phyloP scores from a whole-genome alignment of 345 rosid genomes.

The Citrus mangshanensis region DNA sequence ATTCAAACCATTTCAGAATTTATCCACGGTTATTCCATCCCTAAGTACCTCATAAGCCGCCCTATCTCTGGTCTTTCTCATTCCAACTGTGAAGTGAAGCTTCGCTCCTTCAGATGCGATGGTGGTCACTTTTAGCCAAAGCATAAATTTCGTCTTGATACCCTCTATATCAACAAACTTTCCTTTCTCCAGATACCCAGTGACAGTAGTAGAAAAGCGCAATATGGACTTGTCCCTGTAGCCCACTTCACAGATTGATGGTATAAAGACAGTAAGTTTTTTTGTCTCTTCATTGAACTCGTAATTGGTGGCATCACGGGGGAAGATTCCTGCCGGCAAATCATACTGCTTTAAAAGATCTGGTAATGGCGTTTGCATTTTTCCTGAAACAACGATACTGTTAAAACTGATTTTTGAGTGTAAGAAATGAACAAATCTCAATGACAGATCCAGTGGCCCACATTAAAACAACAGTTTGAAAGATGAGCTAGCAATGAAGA shows the following conservation, averaged over 20 bases:
- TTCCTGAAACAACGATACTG: constrained; percentile 40
- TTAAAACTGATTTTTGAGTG: neutral
- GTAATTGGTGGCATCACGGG: constrained; percentile 89
- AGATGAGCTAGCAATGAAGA: neutral
- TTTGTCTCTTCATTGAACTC: constrained; percentile 85
- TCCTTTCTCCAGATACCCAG: constrained; percentile 78
- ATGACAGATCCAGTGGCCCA: neutral
- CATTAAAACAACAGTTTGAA: neutral
- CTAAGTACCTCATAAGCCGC: constrained; percentile 82
- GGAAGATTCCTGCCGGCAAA: constrained; percentile 85
- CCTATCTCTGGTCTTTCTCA: constrained; percentile 72
- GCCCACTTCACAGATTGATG: constrained; percentile 80
- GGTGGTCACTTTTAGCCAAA: constrained; percentile 83
- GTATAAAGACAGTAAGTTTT: constrained; percentile 74
- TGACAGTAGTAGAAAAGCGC: constrained; percentile 63
- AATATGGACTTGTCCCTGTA: constrained; percentile 82
- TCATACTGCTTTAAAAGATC: constrained; percentile 84
- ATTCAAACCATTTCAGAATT: constrained; percentile 43
- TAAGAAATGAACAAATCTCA: neutral
- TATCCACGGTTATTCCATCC: constrained; percentile 66
- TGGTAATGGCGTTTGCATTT: constrained; percentile 89
- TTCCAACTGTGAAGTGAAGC: constrained; percentile 74
- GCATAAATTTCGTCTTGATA: constrained; percentile 80
- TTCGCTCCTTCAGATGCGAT: constrained; percentile 67
- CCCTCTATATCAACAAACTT: constrained; percentile 84